Conservation (phyloP, 2,329 filamentous ascomycete species). For the Byssothecium circinans region DNA sequence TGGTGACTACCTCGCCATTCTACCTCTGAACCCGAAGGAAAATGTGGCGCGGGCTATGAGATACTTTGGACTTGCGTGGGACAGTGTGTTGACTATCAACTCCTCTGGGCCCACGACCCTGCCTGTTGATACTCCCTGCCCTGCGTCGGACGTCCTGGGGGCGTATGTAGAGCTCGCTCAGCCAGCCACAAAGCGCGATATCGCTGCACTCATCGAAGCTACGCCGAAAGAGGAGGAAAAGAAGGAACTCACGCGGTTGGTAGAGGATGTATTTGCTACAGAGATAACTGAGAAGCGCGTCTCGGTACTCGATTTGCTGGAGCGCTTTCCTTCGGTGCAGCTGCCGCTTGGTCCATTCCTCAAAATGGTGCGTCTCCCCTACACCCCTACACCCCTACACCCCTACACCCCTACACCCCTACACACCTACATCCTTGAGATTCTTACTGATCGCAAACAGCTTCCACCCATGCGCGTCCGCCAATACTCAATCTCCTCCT, state of each 20-base stretch:
- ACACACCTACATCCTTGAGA: too few species aligned
- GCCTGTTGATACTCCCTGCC: constrained; percentile 62
- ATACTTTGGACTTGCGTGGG: constrained; percentile 68
- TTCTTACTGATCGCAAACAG: neutral
- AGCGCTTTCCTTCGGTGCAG: constrained; percentile 59
- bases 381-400: neutral
- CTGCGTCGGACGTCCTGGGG: constrained; percentile 65
- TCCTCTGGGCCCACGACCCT: constrained; percentile 67
- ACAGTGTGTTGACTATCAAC: constrained; percentile 64
- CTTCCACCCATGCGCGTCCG: constrained; percentile 74
- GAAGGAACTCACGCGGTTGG: constrained; percentile 53
- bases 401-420: neutral
- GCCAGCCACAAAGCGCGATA: constrained; percentile 68
- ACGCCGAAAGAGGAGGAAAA: constrained; percentile 54
- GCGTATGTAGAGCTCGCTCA: constrained; percentile 74
- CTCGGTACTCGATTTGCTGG: constrained; percentile 70
- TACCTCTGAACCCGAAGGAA: constrained; percentile 68
- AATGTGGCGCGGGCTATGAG: constrained; percentile 65
- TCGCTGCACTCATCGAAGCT: constrained; percentile 54
- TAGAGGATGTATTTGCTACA: constrained; percentile 42
- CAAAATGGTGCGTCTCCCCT: constrained; percentile 52
- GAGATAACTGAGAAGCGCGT: constrained; percentile 57
- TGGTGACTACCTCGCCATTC: constrained; percentile 75
- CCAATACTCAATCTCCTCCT: constrained; percentile 81
- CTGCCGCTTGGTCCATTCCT: constrained; percentile 70